Base-by-base conservation (phyloP, 2,329 filamentous ascomycete species). In the Scedosporium boydii region DNA sequence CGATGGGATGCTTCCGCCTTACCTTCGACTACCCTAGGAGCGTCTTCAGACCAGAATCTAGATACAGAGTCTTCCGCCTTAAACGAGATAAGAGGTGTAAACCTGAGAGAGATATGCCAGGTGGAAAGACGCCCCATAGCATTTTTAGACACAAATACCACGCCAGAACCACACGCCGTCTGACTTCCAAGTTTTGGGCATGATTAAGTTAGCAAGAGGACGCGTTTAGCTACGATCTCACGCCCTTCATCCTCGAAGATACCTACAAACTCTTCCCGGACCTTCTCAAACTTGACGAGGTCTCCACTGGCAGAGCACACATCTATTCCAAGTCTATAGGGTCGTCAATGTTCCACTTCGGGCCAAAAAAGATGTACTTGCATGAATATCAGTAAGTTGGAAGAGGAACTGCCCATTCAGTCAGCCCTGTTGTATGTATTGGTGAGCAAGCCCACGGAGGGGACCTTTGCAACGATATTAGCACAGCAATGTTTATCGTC, bases 301-400 rank as follows among this genome's bases (percentile, higher is more conserved):
- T 34, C 62, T 70, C 67, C 6, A 57, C 44, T 55, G 70, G 71
- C 29, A 69, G 66, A 23, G 72, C 65, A 64, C 67, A 74, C 18
- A 73, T 64, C 71, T 69, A 75, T 65, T 75, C 72, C 27, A 71
- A 67, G 63, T 76, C 72, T 16, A 76, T 69, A 0, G 74, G 44
- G 56, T 66, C 66, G 9, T 66, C 71, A 26, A 75, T 66, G 56
- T 75, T 73, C 71, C 70, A 73, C 34, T 74, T 58, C 26, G 72
- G 57, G 62, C 75, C 71, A 6, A 75, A 70, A 42, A 76, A 69
- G 41, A 76, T 70, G 58, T 75, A 48, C 71, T 71, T 23, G 56
- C 62, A 65, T 74, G 68, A 16, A 75, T 62, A 61, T 75, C 71
- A 26, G 70, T 72, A 38, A 75, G 58, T 41, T 67, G 64, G 9